These are phyloP conservation scores for Heterococcus sp. DNA, from an alignment of 108 stramenopile genomes.

Conservation along the genomic window DNA sequence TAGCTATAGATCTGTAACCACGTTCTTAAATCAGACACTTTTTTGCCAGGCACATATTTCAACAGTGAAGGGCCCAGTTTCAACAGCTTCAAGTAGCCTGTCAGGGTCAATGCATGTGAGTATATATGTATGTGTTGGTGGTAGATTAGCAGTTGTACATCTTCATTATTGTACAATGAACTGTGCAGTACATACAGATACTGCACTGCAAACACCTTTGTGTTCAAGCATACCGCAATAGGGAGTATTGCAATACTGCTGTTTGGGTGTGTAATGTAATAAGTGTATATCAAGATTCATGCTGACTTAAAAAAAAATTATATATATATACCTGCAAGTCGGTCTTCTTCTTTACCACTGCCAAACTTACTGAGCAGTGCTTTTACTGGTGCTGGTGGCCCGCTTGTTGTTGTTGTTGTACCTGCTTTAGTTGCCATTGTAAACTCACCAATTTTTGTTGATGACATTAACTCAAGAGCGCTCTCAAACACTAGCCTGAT, in stretches of 20 bases:
- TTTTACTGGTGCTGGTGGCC: slow-evolving; percentile 77
- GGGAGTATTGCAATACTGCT: no score
- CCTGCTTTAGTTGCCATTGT: slow-evolving; percentile 58
- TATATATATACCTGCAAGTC: no score
- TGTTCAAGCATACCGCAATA: no score
- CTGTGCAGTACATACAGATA: no score
- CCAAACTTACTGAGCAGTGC: slow-evolving; percentile 71
- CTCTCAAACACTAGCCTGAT: slow-evolving; percentile 74
- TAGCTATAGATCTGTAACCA: slow-evolving; percentile 80
- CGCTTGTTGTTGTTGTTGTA: slow-evolving; percentile 52
- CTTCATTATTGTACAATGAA: no score
- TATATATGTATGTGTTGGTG: no score
- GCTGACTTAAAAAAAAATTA: no score
- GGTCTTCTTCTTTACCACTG: slow-evolving; percentile 75
- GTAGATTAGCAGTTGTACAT: no score
- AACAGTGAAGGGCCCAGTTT: slow-evolving; percentile 75
- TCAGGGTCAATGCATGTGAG: no score
- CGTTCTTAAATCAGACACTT: slow-evolving; percentile 69
- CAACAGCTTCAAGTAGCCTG: slow-evolving; percentile 74
- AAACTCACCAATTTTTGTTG: slow-evolving; percentile 70
- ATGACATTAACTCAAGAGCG: slow-evolving; percentile 74
- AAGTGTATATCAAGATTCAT: no score
- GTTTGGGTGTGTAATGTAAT: no score
- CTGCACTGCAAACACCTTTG: no score
- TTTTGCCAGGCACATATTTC: slow-evolving; percentile 77